Evolutionary conservation across 306 rosid genomes (phyloP), one percentile per base, ranked within the genome.

Genomic region (Castanea sativa): DNA sequence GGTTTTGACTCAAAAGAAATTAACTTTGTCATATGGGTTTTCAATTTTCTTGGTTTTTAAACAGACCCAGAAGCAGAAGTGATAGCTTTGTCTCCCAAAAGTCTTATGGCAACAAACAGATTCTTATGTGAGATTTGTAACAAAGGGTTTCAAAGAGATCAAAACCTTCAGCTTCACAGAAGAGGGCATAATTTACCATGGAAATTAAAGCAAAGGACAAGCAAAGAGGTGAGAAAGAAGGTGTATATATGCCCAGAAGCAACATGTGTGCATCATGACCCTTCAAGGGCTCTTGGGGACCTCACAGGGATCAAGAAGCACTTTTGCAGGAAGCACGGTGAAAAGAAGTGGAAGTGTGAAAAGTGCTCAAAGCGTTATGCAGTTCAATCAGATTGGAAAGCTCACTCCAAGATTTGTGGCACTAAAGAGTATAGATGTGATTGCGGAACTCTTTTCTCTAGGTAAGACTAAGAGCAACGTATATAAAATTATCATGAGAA

Each of bases 171-270:
- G 78, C 96, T 94, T 19, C 98, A 94, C 5, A 86, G 87, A 67
- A 91, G 98, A 89, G 98, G 98, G 4, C 98, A 94, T 69, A 94
- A 94, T 70, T 69, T 94, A 80, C 98, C 98, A 73, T 92, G 98
- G 98, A 94, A 94, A 85, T 85, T 94, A 9, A 94, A 94, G 87
- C 92, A 90, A 74, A 89, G 89, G 82, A 69, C 77, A 32, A 84
- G 45, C 82, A 86, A 90, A 71, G 96, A 92, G 30, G 75, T 74
- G 53, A 94, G 77, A 60, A 94, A 86, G 87, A 94, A 94, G 83
- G 98, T 90, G 11, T 94, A 94, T 29, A 87, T 92, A 43, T 94
- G 98, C 69, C 98, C 98, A 6, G 97, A 92, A 49, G 7, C 71
- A 27, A 82, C 91, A 0, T 94, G 98, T 27, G 94, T 90, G 35